Percentiles rank a stretch among this genome's conserved stretches.
Evolutionary conservation across 768 basidiomycete genomes (phyloP).

Genomic region (Coprinellus aureogranulatus): DNA sequence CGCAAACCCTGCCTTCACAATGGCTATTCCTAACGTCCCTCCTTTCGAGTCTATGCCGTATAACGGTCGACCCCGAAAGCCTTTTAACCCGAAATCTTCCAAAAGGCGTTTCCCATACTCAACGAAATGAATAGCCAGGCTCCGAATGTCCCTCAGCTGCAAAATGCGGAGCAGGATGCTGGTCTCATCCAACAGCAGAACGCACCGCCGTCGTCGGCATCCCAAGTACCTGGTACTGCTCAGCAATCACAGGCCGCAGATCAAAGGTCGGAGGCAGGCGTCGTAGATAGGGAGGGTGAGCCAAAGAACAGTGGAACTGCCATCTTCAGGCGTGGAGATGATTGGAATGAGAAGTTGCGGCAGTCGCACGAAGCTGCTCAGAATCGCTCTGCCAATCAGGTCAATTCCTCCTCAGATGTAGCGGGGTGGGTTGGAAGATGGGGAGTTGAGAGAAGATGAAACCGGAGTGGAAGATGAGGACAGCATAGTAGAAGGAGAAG

Average conservation of each 20-base stretch:
- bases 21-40: conserved; percentile 68
- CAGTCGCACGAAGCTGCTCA: conserved; percentile 62
- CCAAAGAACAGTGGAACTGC: conserved; percentile 62
- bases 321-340: conserved; percentile 85
- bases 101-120: conserved; percentile 66
- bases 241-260: conserved; percentile 34
- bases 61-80: conserved; percentile 79
- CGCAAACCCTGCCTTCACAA: conserved; percentile 60
- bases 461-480: conserved; percentile 63
- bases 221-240: not conserved
- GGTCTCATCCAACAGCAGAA: not conserved
- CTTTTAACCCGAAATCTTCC: conserved; percentile 71
- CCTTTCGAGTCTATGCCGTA: conserved; percentile 72
- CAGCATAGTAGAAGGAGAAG: conserved; percentile 65
- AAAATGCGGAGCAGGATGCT: not conserved
- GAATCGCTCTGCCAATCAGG: conserved; percentile 35
- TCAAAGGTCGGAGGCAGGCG: conserved; percentile 28
- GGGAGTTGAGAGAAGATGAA: conserved; percentile 71
- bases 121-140: conserved; percentile 59
- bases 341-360: conserved; percentile 80
- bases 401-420: conserved; percentile 49
- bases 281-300: conserved; percentile 48
- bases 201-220: conserved; percentile 7
- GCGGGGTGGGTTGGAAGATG: conserved; percentile 53
- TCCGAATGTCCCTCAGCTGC: conserved; percentile 36